Base-by-base conservation (phyloP, 345 rosid species). In the Odontarrhena argentea region DNA sequence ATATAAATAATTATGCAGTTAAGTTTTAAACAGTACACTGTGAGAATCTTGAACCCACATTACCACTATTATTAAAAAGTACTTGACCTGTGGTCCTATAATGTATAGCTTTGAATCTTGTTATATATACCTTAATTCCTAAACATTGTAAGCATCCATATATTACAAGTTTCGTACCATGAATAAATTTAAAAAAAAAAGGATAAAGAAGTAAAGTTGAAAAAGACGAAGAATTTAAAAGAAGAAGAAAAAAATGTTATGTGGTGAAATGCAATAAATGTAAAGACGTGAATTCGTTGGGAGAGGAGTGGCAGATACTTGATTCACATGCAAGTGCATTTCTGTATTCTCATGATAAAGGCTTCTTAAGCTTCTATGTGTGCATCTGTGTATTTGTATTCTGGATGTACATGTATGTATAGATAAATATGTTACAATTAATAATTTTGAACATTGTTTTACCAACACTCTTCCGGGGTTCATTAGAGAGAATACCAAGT, bases 221-320 rank as follows among this genome's bases (percentile, higher is more conserved):
- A 32, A 32, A 32, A 32, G 36, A 32, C 32, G 32, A 5, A 6
- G 36, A 32, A 32, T 4, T 32, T 32, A 32, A 32, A 32, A 32
- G 36, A 32, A 28, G 32, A 28, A 4, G 32, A 28, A 28, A 32
- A 32, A 32, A 32, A 32, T 26, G 14, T 2, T 18, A 48, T 22
- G n/a, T 24, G 36, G 13, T 36, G 61, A 45, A 43, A 47, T 18
- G 57, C 38, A 63, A 55, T 73, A 66, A 73, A 73, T 73, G 56
- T 8, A 73, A 66, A 59, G 67, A 59, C 67, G 55, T 59, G 71
- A 51, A 65, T 65, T 65, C 22, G 67, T 73, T 59, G 71, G 66
- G 62, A 73, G 71, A 65, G 44, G 67, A 58, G 77, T 73, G 77
- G 71, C 59, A 73, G 77, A 51, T 73, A 59, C 60, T 42, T 15